Evolutionary conservation across 345 rosid genomes (phyloP), one percentile per base, ranked within the genome.

Genomic region (Gossypium arboreum): DNA sequence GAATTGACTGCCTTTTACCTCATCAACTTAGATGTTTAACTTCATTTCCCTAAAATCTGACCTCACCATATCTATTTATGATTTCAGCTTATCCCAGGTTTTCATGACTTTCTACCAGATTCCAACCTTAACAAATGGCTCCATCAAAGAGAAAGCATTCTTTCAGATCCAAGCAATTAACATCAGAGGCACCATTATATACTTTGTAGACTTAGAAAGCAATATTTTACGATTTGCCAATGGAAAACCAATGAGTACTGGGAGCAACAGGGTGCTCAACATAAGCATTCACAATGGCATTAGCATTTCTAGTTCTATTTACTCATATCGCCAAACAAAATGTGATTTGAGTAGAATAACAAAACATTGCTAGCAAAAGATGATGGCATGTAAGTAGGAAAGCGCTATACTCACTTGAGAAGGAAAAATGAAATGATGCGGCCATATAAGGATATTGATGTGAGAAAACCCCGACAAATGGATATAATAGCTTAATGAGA

Each of bases 21-120:
- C 70, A 72, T 11, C 47, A 47, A 43, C 69, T 29, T 27, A 9
- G 51, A 57, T 17, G 47, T 72, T 69, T 48, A 79, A 55, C 25
- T 75, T 7, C 27, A 29, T 52, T 64, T 47, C 22, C 29, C 73
- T 59, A 51, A 27, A 47, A 75, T 58, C 52, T 54, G 43, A 69
- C 27, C 57, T 65, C n/a, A 29, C 4, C 44, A 57, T 41, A 68
- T 67, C 69, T 48, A 63, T 34, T 25, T 50, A 27, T 9, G 8
- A 24, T 25, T 43, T 69, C 58, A 69, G 52, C n/a, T 15, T 11
- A 11, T 25, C 55, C 27, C 57, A n/a, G 27, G 4, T 39, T 27
- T 22, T 55, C 12, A 56, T 72, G 66, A 60, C 75, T 22, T 71
- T 61, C 65, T 67, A 47, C 16, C 45, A 7, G 58, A 3, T 9